Evolutionary conservation across 495 filamentous ascomycete genomes (phyloP).

Genomic region (Tuber borchii): DNA sequence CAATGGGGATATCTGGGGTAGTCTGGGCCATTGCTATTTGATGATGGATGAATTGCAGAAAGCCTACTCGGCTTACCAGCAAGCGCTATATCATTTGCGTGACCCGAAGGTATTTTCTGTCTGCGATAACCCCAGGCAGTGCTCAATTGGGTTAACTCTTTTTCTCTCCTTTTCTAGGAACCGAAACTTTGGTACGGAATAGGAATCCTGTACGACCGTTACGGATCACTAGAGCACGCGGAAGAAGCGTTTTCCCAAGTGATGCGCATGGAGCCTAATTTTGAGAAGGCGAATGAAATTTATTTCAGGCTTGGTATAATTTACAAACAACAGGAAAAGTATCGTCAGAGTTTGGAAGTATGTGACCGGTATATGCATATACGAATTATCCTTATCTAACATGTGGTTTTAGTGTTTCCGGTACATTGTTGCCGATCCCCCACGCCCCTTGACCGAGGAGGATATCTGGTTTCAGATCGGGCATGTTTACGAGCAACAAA

Average conservation of each 20-base stretch:
- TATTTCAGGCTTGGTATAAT: slow-evolving; percentile 99
- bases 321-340: slow-evolving; percentile 98
- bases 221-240: slow-evolving; percentile 93
- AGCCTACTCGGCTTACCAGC: slow-evolving; percentile 96
- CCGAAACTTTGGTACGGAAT: slow-evolving; percentile 99
- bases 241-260: slow-evolving; percentile 98
- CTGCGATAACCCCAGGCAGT: slow-evolving; percentile 5
- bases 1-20: slow-evolving; percentile 96
- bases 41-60: slow-evolving; percentile 99
- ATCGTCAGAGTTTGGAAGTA: slow-evolving; percentile 84
- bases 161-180: slow-evolving; percentile 57
- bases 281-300: slow-evolving; percentile 98
- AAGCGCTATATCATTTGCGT: slow-evolving; percentile 82
- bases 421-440: slow-evolving; percentile 92
- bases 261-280: slow-evolving; percentile 96
- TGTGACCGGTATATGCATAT: slow-evolving; percentile 28
- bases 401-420: slow-evolving; percentile 71
- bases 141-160: slow-evolving; percentile 25
- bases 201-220: slow-evolving; percentile 94
- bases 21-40: slow-evolving; percentile 85
- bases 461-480: slow-evolving; percentile 99
- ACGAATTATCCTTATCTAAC: slow-evolving; percentile 34
- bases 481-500: slow-evolving; percentile 97
- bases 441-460: slow-evolving; percentile 87
- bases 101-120: slow-evolving; percentile 73